Percentiles rank a stretch among this genome's conserved stretches.
Conservation (phyloP, 1,284 basidiomycete species). For the Moesziomyces aphidis region DNA sequence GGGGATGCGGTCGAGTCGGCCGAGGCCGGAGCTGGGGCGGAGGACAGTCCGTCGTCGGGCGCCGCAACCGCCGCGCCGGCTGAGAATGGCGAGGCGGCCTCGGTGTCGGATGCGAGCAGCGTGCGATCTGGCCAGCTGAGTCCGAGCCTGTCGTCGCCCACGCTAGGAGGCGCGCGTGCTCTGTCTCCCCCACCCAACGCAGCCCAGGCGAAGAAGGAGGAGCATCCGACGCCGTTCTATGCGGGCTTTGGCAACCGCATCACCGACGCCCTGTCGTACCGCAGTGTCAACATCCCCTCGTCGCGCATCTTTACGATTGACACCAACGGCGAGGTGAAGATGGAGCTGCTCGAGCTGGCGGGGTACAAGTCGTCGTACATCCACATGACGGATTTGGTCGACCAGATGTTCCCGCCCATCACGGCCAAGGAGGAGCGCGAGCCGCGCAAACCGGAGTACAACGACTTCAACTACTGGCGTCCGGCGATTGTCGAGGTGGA, state of each 20-base stretch:
- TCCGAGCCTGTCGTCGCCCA: constrained; percentile 15
- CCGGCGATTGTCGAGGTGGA: constrained; percentile 75
- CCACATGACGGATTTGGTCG: constrained; percentile 97
- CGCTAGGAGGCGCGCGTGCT: background rate
- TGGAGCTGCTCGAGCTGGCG: constrained; percentile 93
- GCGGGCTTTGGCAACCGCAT: constrained; percentile 99
- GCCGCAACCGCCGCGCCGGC: constrained; percentile 29
- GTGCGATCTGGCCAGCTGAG: constrained; percentile 5
- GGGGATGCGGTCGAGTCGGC: constrained; percentile 13
- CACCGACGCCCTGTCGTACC: constrained; percentile 96
- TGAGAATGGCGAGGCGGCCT: background rate
- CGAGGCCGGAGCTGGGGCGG: constrained; percentile 5
- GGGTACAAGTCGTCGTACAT: constrained; percentile 98
- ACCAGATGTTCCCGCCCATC: constrained; percentile 99
- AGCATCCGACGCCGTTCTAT: constrained; percentile 79
- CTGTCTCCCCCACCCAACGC: constrained; percentile 1
- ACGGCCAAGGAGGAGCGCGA: constrained; percentile 75
- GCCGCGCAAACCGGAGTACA: constrained; percentile 82
- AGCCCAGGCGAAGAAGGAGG: constrained; percentile 50
- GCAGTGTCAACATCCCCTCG: constrained; percentile 93
- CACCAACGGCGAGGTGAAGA: constrained; percentile 93
- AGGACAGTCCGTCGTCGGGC: constrained; percentile 16
- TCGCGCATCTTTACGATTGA: constrained; percentile 98
- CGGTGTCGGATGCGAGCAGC: constrained; percentile 66
- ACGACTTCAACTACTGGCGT: constrained; percentile 98